phyloP scores from a whole-genome alignment of 805 yeast genomes.

The Maudiozyma pseudohumilis region DNA sequence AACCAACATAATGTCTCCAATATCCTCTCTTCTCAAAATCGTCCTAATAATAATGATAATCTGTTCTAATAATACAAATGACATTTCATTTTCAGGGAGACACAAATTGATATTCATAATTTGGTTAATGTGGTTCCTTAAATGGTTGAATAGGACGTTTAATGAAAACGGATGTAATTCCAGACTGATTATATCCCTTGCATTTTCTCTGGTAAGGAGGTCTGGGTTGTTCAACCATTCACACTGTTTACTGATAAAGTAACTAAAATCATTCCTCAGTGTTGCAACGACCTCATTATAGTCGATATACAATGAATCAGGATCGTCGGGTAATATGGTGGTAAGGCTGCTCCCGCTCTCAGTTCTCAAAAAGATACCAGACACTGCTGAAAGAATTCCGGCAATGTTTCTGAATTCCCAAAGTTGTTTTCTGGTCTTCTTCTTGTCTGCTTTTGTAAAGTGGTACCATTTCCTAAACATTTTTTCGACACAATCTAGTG shows the following conservation, averaged over 20 bases:
- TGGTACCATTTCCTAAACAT: slow-evolving; percentile 31
- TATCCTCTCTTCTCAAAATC: slow-evolving; percentile 29
- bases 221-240: slow-evolving; percentile 39
- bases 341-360: slow-evolving; percentile 33
- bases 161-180: slow-evolving; percentile 55
- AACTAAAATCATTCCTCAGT: slow-evolving; percentile 32
- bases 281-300: neutral
- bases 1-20: slow-evolving; percentile 24
- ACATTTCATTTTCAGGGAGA: slow-evolving; percentile 15
- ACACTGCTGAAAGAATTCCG: slow-evolving; percentile 61
- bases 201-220: slow-evolving; percentile 53
- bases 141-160: slow-evolving; percentile 37
- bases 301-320: neutral
- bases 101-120: slow-evolving; percentile 22
- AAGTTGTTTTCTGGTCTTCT: slow-evolving; percentile 29
- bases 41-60: slow-evolving; percentile 37
- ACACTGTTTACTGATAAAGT: slow-evolving; percentile 43
- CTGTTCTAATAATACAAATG: slow-evolving; percentile 38
- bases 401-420: slow-evolving; percentile 54
- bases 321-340: slow-evolving; percentile 15
- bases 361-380: slow-evolving; percentile 34
- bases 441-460: slow-evolving; percentile 11
- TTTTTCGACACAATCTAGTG: slow-evolving; percentile 27
- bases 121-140: slow-evolving; percentile 32
- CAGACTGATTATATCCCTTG: slow-evolving; percentile 58